Evolutionary conservation across 2,329 filamentous ascomycete genomes (phyloP).

Genomic region (Fusarium sp.): DNA sequence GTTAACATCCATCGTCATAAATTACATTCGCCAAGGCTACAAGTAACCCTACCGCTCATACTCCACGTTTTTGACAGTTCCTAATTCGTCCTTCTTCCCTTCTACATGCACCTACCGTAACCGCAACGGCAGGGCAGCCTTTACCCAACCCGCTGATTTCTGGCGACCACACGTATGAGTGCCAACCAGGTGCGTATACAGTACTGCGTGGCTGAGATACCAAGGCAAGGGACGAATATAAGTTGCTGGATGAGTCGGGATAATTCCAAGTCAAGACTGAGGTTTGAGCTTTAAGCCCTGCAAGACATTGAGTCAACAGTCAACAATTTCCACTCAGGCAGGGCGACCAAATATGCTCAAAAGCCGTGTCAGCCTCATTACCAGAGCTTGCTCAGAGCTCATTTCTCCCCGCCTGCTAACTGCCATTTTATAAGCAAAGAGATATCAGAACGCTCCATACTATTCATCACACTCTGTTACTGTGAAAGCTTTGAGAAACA

Average conservation of each 20-base stretch:
- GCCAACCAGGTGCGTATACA: slow-evolving; percentile 25
- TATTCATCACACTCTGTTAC: neutral
- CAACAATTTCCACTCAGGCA: slow-evolving; percentile 9
- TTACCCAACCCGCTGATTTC: slow-evolving; percentile 32
- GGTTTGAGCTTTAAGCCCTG: slow-evolving; percentile 9
- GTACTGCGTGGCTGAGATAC: slow-evolving; percentile 2
- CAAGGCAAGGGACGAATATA: neutral
- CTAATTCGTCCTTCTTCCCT: slow-evolving; percentile 22
- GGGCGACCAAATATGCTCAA: neutral
- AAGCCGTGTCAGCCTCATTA: slow-evolving; percentile 16
- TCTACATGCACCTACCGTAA: slow-evolving; percentile 9
- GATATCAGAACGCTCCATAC: neutral
- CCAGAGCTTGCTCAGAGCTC: slow-evolving; percentile 8
- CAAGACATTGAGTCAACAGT: neutral
- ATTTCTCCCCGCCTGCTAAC: neutral
- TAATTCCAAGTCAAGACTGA: slow-evolving; percentile 21
- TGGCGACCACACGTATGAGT: slow-evolving; percentile 21
- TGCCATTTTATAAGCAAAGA: neutral
- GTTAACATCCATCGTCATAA: slow-evolving; percentile 10
- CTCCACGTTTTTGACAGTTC: slow-evolving; percentile 32
- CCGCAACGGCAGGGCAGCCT: slow-evolving; percentile 20
- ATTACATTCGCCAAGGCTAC: slow-evolving; percentile 30
- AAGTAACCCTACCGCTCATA: slow-evolving; percentile 37
- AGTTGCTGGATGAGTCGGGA: slow-evolving; percentile 1
- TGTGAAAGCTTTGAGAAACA: neutral